These are phyloP conservation scores for Thelephora ganbajun DNA, from an alignment of 768 basidiomycete genomes.

Conservation along the genomic window DNA sequence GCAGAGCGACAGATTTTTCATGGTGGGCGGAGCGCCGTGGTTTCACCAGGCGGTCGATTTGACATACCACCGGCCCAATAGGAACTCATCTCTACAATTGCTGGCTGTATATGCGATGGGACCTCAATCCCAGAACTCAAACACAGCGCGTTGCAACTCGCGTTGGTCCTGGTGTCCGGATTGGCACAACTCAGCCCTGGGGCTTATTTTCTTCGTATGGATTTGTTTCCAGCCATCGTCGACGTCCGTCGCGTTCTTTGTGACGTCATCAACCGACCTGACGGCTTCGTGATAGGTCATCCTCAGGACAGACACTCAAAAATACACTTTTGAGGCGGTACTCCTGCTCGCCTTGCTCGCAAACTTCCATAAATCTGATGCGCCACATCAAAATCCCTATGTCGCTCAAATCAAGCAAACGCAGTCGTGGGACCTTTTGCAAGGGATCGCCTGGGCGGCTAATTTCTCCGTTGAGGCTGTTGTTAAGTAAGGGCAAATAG, in stretches of 20 bases:
- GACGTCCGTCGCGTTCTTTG: slow-evolving; percentile 22
- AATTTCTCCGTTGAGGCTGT: slow-evolving; percentile 36
- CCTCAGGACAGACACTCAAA: slow-evolving; percentile 37
- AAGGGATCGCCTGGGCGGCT: slow-evolving; percentile 41
- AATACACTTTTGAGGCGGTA: slow-evolving; percentile 44
- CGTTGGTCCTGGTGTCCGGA: slow-evolving; percentile 42
- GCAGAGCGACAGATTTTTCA: slow-evolving; percentile 45
- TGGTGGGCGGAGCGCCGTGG: slow-evolving; percentile 20
- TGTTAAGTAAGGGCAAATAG: slow-evolving; percentile 28
- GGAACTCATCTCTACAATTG: slow-evolving; percentile 36
- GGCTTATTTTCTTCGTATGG: slow-evolving; percentile 52
- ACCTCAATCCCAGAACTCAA: slow-evolving; percentile 25
- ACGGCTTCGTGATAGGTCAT: slow-evolving; percentile 28
- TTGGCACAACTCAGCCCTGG: slow-evolving; percentile 54
- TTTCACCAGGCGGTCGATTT: not conserved
- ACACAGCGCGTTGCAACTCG: slow-evolving; percentile 42
- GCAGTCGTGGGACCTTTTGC: slow-evolving; percentile 36
- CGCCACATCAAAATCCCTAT: slow-evolving; percentile 55
- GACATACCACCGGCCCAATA: slow-evolving; percentile 12
- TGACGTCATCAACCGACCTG: not conserved
- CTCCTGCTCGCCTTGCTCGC: slow-evolving; percentile 49
- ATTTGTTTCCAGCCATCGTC: slow-evolving; percentile 42
- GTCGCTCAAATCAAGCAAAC: slow-evolving; percentile 36
- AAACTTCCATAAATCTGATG: slow-evolving; percentile 63
- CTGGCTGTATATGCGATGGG: slow-evolving; percentile 29